Evolutionary conservation across 2,329 filamentous ascomycete species (phyloP).

Genomic region (Colletotrichum australisinense): DNA sequence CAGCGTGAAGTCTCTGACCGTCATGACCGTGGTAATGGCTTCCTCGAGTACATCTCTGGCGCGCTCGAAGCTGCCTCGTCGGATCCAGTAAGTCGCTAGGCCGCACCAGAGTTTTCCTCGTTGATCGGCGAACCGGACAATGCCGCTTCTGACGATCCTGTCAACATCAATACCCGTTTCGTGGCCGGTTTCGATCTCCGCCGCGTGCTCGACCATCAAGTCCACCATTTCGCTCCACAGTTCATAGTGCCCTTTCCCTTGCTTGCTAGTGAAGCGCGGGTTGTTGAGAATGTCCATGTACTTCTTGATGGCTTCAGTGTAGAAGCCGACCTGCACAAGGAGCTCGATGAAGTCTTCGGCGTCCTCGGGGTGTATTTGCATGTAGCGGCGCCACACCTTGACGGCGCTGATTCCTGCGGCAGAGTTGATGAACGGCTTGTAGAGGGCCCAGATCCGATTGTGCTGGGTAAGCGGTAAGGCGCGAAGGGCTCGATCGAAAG

Average conservation of each 20-base stretch:
- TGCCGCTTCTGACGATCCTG: constrained; percentile 91
- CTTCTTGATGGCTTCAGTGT: constrained; percentile 89
- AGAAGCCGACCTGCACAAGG: constrained; percentile 82
- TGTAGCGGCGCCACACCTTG: constrained; percentile 94
- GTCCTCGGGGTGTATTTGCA: constrained; percentile 96
- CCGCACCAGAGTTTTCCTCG: constrained; percentile 95
- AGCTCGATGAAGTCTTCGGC: constrained; percentile 95
- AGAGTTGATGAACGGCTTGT: constrained; percentile 90
- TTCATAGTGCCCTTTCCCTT: constrained; percentile 94
- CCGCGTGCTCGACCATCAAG: constrained; percentile 89
- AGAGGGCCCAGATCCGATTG: constrained; percentile 93
- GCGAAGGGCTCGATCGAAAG: constrained; percentile 91
- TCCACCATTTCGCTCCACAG: constrained; percentile 99
- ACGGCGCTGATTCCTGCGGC: constrained; percentile 91
- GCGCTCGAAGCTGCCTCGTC: constrained; percentile 89
- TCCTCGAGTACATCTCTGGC: constrained; percentile 96
- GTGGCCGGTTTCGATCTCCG: constrained; percentile 82
- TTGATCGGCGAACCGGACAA: constrained; percentile 91
- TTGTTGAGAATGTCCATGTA: constrained; percentile 96
- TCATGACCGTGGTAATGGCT: constrained; percentile 98
- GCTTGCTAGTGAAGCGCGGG: constrained; percentile 88
- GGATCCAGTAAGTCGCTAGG: constrained; percentile 96
- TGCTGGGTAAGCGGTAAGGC: constrained; percentile 95
- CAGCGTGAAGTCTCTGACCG: constrained; percentile 94
- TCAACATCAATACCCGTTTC: constrained; percentile 91